Evolutionary conservation across 768 basidiomycete genomes (phyloP).

Genomic region (Naganishia friedmannii): DNA sequence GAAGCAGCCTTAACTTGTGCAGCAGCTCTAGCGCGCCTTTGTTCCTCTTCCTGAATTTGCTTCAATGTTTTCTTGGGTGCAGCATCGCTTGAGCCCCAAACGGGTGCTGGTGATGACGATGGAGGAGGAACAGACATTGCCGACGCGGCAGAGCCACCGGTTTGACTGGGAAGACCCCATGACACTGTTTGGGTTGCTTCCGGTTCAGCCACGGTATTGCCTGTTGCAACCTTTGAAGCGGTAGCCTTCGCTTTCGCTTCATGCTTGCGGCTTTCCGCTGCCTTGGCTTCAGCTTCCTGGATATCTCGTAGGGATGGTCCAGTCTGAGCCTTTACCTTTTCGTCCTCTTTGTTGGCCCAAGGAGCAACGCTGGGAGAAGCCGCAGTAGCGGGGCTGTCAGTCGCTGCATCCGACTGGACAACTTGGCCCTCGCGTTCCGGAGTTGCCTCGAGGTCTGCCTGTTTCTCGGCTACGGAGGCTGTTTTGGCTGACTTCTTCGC

Average conservation of each 20-base stretch:
- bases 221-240: conserved; percentile 57
- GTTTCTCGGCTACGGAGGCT: conserved; percentile 24
- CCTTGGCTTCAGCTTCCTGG: conserved; percentile 85
- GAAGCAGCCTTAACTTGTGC: conserved; percentile 49
- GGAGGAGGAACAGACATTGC: conserved; percentile 40
- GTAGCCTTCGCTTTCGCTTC: conserved; percentile 63
- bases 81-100: conserved; percentile 64
- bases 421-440: conserved; percentile 25
- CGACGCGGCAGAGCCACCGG: conserved; percentile 33
- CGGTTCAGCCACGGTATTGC: conserved; percentile 52
- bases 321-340: conserved; percentile 54
- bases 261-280: conserved; percentile 68
- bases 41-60: conserved; percentile 98
- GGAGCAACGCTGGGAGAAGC: conserved; percentile 43
- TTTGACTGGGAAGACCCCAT: conserved; percentile 50
- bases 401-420: not conserved
- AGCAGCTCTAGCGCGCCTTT: conserved; percentile 68
- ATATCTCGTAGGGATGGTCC: conserved; percentile 83
- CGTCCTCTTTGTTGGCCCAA: conserved; percentile 58
- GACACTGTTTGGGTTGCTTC: conserved; percentile 37
- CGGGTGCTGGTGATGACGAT: conserved; percentile 28
- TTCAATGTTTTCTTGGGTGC: conserved; percentile 85
- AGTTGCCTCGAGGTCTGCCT: not conserved
- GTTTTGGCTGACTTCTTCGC: conserved; percentile 32
- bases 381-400: conserved; percentile 3